These are phyloP conservation scores for Yarrowia sp. DNA, from an alignment of 805 yeast species.

Conservation along the genomic window DNA sequence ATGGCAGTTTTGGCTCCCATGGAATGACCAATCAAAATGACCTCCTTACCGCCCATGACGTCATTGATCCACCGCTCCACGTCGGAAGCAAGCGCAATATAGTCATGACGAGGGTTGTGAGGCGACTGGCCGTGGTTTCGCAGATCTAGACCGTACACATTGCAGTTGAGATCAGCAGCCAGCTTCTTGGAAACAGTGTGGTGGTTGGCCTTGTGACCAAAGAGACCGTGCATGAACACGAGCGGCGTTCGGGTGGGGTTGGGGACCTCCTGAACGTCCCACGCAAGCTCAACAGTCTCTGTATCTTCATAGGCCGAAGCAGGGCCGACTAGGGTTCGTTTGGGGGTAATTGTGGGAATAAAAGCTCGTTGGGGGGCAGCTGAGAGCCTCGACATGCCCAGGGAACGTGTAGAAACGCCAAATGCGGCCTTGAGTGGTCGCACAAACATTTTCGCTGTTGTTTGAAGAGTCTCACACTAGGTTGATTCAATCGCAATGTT, in stretches of 20 bases:
- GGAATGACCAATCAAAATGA: conserved; percentile 54
- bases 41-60: conserved; percentile 49
- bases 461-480: not conserved
- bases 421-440: not conserved
- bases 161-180: conserved; percentile 49
- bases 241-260: conserved; percentile 57
- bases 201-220: conserved; percentile 84
- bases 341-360: not conserved
- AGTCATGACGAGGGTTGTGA: conserved; percentile 71
- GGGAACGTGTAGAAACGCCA: not conserved
- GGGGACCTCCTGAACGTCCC: conserved; percentile 56
- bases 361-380: not conserved
- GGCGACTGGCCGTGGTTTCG: conserved; percentile 96
- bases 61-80: conserved; percentile 73
- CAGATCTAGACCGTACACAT: conserved; percentile 61
- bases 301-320: conserved; percentile 36
- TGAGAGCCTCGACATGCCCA: conserved; percentile 15
- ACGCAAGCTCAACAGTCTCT: conserved; percentile 59
- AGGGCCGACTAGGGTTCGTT: conserved; percentile 13
- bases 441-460: not conserved
- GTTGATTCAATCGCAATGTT: conserved; percentile 26
- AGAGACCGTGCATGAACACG: conserved; percentile 83
- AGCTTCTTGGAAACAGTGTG: conserved; percentile 67
- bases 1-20: conserved; percentile 92
- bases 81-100: conserved; percentile 83